Base-by-base conservation (phyloP, 192 early-diverging fungal species). In the Allomyces macrogynus region DNA sequence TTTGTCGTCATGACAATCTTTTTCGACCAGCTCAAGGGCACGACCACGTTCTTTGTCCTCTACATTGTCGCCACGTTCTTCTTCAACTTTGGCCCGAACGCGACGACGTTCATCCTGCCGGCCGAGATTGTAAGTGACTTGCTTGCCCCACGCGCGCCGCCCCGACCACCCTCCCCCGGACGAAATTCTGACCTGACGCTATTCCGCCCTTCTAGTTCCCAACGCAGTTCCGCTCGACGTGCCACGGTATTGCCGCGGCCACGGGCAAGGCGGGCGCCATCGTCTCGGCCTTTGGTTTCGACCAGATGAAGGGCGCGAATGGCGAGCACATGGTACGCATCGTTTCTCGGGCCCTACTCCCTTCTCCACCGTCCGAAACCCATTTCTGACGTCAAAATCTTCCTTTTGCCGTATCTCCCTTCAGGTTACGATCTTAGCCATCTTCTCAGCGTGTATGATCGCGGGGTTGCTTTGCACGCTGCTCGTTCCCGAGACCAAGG, bases 41-140 rank as follows among this genome's bases (percentile, higher is more conserved):
- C 18, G 22, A 24, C 64, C 23, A 26, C 23, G n/a, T 23, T 81
- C 61, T 87, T 85, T 0, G 74, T 87, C 7, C 67, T 89, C 27
- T 89, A 81, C 65, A 77, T 81, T 0, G 62, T 79, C 10, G 82
- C 84, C 1, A 79, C 85, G 66, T 77, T 90, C 70, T 89, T 93
- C 81, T 88, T 87, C 80, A 91, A 96, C 81, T 95, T 91, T 80
- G 94, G 94, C 9, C 94, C 95, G 63, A 98, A 98, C 75, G 68
- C 81, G 22, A 98, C 93, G 54, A 89, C 87, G 24, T 89, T 90
- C 63, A 80, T 90, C 64, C 76, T 88, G 65, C 89, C 89, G 64
- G 87, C 75, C 70, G 79, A 81, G 69, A 76, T 85, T 40, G 32
- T 40, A 40, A 2, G 32, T 40, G 32, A 7, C 7, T 3, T 8